Evolutionary conservation across 2,329 filamentous ascomycete species (phyloP).

Genomic region (Xylaria sp.): DNA sequence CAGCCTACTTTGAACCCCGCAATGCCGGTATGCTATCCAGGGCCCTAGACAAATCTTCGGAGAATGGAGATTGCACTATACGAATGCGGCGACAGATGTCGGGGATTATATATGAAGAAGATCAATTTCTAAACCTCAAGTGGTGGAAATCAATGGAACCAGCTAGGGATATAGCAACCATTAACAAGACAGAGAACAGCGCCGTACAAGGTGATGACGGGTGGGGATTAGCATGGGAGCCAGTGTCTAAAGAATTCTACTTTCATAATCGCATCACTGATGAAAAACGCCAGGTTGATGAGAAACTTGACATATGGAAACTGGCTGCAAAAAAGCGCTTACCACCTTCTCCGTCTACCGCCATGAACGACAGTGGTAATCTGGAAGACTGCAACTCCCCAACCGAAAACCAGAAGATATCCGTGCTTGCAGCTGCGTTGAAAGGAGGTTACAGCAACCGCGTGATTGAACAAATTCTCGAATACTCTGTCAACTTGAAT

Average conservation of each 20-base stretch:
- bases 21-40: neutral
- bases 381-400: neutral
- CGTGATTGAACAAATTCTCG: neutral
- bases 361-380: no score
- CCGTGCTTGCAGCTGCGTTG: neutral
- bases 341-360: no score
- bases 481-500: neutral
- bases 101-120: neutral
- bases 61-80: neutral
- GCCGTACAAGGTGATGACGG: neutral
- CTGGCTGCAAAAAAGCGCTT: no score
- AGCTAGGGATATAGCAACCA: neutral
- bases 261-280: neutral
- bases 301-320: neutral
- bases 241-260: neutral
- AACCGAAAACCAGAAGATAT: neutral
- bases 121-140: neutral
- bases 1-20: neutral
- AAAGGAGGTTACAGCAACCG: neutral
- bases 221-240: neutral
- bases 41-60: no score
- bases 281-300: neutral
- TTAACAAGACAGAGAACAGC: neutral
- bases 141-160: neutral
- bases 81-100: neutral